phyloP scores from a whole-genome alignment of 768 basidiomycete species.

The Rhodocollybia butyracea region DNA sequence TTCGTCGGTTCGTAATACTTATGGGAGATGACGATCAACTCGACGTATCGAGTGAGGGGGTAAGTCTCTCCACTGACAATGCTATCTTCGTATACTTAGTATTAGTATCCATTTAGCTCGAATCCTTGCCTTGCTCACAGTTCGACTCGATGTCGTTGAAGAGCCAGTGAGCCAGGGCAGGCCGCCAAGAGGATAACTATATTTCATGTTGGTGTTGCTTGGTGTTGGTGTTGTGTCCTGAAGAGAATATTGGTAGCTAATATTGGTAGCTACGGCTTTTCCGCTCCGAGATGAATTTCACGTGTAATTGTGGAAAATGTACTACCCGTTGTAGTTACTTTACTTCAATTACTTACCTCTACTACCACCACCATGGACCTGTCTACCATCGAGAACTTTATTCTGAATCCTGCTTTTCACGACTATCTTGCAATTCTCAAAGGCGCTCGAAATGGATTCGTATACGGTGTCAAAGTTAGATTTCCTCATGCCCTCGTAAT shows the following conservation, averaged over 20 bases:
- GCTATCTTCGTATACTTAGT: background rate
- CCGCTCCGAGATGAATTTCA: background rate
- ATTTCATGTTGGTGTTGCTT: no score
- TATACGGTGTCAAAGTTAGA: conserved; percentile 87
- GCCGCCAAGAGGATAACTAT: no score
- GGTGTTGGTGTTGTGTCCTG: no score
- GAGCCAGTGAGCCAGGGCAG: no score
- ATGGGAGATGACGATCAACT: conserved; percentile 27
- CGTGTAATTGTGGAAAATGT: background rate
- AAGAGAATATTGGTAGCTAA: conserved; percentile 8
- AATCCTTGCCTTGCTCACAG: background rate
- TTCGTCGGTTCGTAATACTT: conserved; percentile 67
- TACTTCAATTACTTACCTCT: no score
- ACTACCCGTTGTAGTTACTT: background rate
- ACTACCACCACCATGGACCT: conserved; percentile 5
- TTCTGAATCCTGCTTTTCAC: conserved; percentile 74
- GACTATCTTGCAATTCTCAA: conserved; percentile 93
- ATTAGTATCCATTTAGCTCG: background rate
- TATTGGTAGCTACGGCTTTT: background rate
- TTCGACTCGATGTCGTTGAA: no score
- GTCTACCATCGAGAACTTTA: conserved; percentile 36
- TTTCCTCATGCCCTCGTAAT: conserved; percentile 97
- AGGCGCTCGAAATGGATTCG: conserved; percentile 87
- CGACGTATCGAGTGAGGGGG: conserved; percentile 41
- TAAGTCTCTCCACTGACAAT: conserved; percentile 29